Evolutionary conservation across 2,329 filamentous ascomycete genomes (phyloP), one percentile per base, ranked within the genome.

Genomic region (Boeremia lycopersici): DNA sequence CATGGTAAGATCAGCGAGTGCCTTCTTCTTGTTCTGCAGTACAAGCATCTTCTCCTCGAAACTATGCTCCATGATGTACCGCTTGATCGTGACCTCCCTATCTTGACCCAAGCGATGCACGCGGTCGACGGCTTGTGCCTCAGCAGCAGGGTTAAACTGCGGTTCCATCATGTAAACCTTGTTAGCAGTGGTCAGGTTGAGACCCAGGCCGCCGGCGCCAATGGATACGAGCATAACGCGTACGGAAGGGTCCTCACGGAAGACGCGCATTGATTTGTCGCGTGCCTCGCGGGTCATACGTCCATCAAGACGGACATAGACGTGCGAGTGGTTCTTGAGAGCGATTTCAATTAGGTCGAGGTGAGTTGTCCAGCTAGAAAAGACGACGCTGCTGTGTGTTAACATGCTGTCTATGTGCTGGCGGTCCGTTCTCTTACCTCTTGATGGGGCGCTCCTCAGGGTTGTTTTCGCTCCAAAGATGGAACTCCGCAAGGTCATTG

Each of bases 141-240:
- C 93, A 0, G 93, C 91, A 0, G 92, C 93, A 0, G 95, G 95
- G 69, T 99, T 99, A 79, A 93, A 99, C 71, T 97, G 93, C 5
- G 95, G 95, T 73, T 99, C 95, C 93, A 99, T 98, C 67, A 98
- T 89, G 73, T 95, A 98, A 12, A 96, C 93, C 50, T 85, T 89
- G 71, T 87, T 95, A 29, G 89, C 93, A 0, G 90, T 82, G 0
- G 93, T 97, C 49, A 98, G 79, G 70, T 98, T 98, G 34, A 98
- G 86, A 12, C 93, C 93, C 13, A 97, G 84, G 15, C 95, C 93
- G 60, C 93, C 95, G 0, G 93, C 93, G 70, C 88, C 91, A 75
- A 97, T 96, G 9, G 91, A 96, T 12, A 96, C 91, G 9, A 98
- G 84, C 45, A 98, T 92, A 48, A 96, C 88, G 29, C 87, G 86